phyloP scores from a whole-genome alignment of 345 rosid species.

The Arabis alpina region DNA sequence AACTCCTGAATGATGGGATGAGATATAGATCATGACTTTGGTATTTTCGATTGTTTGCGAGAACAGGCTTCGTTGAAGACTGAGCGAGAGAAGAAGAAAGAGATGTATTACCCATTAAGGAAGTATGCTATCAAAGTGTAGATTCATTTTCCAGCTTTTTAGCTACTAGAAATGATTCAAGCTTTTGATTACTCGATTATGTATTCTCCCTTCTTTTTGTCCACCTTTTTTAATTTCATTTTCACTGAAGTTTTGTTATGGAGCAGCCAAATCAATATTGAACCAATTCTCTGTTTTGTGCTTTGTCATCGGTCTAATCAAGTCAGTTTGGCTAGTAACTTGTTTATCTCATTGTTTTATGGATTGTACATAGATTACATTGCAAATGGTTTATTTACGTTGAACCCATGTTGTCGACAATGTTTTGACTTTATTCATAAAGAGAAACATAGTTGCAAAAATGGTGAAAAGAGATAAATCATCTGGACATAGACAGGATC shows the following conservation, averaged over 20 bases:
- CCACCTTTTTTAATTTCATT: not conserved
- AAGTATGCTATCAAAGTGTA: conserved; percentile 53
- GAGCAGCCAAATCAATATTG: not conserved
- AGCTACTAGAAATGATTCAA: conserved; percentile 1
- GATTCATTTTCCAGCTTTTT: conserved; percentile 9
- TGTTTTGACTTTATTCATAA: no score
- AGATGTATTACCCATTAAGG: conserved; percentile 72
- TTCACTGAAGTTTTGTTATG: conserved; percentile 20
- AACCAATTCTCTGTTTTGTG: not conserved
- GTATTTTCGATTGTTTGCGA: conserved; percentile 1
- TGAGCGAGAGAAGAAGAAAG: conserved; percentile 68
- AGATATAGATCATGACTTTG: not conserved
- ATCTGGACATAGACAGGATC: no score
- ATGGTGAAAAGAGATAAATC: not conserved
- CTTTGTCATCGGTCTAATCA: not conserved
- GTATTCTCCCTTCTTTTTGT: conserved; percentile 5
- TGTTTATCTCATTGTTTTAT: no score
- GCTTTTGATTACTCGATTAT: conserved; percentile 1
- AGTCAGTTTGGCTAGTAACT: no score
- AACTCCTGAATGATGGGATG: no score
- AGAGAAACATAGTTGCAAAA: not conserved
- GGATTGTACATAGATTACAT: no score
- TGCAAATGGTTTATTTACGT: no score
- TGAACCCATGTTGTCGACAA: no score
- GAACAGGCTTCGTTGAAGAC: conserved; percentile 66